Conservation (phyloP, 345 rosid genomes). For the Citrus sinensis region DVS_A1.0 CM039164.1:18116001-18116500, state of each 20-base stretch:
- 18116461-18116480: too few relatives aligned
- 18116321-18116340: neutral
- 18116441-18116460: neutral
- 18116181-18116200: neutral
- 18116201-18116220: neutral
- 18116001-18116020: neutral
- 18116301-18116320: neutral
- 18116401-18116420: neutral
- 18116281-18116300: neutral
- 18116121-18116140: neutral
- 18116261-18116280: neutral
- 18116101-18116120: neutral
- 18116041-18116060: neutral
- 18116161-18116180: neutral
- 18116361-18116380: neutral
- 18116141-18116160: neutral
- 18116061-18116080: neutral
- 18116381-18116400: neutral
- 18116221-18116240: neutral
- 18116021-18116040: neutral
- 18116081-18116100: neutral
- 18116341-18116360: neutral
- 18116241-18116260: neutral
- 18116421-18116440: neutral
- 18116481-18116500: too few relatives aligned